phyloP scores from a whole-genome alignment of 2,329 filamentous ascomycete species.

The Elsinoe batatas region DNA sequence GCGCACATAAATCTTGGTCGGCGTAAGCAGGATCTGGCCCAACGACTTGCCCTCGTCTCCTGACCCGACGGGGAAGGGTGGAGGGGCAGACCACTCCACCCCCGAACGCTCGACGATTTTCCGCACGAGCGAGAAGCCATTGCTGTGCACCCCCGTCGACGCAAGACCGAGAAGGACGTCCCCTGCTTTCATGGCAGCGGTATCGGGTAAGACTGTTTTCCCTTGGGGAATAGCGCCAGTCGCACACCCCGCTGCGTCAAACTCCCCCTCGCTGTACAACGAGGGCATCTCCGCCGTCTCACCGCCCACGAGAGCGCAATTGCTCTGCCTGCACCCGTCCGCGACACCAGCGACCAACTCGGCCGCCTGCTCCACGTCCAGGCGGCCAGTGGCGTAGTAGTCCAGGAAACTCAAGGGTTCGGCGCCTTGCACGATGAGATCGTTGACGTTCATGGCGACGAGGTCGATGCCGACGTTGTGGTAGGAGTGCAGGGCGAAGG shows the following conservation, averaged over 20 bases:
- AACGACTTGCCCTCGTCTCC: conserved; percentile 59
- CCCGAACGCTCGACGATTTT: conserved; percentile 71
- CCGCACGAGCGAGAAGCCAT: conserved; percentile 93
- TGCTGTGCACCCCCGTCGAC: conserved; percentile 85
- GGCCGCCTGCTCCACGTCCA: conserved; percentile 67
- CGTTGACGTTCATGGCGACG: conserved; percentile 98
- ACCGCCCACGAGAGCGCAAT: conserved; percentile 87
- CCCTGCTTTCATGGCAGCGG: conserved; percentile 63
- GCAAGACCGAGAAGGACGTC: conserved; percentile 79
- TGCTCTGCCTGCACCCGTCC: conserved; percentile 71
- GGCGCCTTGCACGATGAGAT: conserved; percentile 90
- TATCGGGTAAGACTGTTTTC: conserved; percentile 61
- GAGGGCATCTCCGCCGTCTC: conserved; percentile 98
- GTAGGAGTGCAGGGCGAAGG: conserved; percentile 80
- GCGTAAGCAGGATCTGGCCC: conserved; percentile 71
- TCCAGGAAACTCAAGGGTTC: conserved; percentile 94
- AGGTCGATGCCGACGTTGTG: conserved; percentile 93
- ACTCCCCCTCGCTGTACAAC: conserved; percentile 79
- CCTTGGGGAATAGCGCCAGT: conserved; percentile 68
- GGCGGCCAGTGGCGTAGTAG: conserved; percentile 88
- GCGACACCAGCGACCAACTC: conserved; percentile 89
- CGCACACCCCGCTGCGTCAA: conserved; percentile 85
- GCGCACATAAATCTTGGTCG: conserved; percentile 89
- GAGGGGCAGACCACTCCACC: conserved; percentile 55
- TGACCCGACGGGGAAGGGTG: conserved; percentile 45